phyloP scores from a whole-genome alignment of 2,329 filamentous ascomycete genomes.

The Penicillium sp. region DNA sequence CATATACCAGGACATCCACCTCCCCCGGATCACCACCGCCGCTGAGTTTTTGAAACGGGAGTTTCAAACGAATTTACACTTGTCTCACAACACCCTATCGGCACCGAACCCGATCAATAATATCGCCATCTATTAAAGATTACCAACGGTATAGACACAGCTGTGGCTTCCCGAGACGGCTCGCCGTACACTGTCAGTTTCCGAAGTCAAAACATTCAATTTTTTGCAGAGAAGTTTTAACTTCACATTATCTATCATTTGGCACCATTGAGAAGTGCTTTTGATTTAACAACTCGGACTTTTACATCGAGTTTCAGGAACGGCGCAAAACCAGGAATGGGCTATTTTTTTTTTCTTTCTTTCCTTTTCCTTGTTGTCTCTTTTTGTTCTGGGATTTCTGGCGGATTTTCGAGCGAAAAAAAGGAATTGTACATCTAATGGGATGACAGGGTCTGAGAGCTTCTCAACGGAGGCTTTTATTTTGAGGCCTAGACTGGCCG shows the following conservation, averaged over 20 bases:
- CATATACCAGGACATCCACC: slow-evolving; percentile 17
- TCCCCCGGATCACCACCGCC: neutral
- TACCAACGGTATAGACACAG: neutral
- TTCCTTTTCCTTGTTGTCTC: neutral
- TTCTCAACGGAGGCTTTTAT: neutral
- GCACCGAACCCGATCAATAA: neutral
- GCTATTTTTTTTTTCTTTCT: neutral
- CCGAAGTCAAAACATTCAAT: neutral
- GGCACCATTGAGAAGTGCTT: slow-evolving; percentile 1
- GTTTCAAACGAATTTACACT: neutral
- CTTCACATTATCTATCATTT: neutral
- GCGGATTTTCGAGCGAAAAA: slow-evolving; percentile 2
- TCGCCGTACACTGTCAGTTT: neutral
- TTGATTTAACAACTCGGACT: neutral
- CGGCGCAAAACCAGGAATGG: neutral
- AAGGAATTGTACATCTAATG: slow-evolving; percentile 18
- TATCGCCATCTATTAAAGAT: neutral
- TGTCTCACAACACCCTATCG: neutral
- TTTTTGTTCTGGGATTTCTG: slow-evolving; percentile 4
- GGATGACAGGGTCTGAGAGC: neutral
- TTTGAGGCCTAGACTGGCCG: neutral
- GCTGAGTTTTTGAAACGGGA: neutral
- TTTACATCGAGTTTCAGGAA: neutral
- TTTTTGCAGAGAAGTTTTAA: neutral
- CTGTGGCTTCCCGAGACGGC: neutral